A percentile compares a stretch with the other conserved stretches of the same genome.
phyloP scores from a whole-genome alignment of 768 basidiomycete species.

The Suillus spraguei region DNA sequence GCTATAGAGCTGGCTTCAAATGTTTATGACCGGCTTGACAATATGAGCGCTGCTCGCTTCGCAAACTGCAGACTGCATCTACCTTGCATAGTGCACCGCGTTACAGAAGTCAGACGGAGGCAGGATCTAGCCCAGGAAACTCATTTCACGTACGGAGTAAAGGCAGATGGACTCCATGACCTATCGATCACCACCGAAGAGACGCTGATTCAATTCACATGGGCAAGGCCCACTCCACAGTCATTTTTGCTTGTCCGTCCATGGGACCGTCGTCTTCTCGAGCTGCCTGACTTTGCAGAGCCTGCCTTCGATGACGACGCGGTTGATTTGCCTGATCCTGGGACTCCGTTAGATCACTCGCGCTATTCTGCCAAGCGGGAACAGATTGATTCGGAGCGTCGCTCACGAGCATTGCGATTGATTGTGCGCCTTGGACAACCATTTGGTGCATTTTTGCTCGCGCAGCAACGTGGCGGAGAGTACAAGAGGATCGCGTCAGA shows the following conservation, averaged over 20 bases:
- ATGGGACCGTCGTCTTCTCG: neutral
- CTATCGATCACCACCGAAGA: neutral
- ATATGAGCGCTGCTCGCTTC: neutral
- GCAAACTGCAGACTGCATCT: neutral
- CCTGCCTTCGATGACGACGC: neutral
- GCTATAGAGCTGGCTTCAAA: neutral
- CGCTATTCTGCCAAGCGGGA: neutral
- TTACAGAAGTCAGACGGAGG: slow-evolving; percentile 2
- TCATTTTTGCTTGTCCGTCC: slow-evolving; percentile 1
- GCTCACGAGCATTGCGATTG: neutral
- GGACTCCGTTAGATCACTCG: neutral
- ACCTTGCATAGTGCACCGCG: neutral
- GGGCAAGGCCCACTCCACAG: neutral
- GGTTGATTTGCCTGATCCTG: neutral
- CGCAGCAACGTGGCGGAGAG: neutral
- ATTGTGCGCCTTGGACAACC: neutral
- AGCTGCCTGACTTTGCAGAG: neutral
- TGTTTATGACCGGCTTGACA: neutral
- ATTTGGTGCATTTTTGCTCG: neutral
- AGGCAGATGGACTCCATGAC: neutral
- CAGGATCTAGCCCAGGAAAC: neutral
- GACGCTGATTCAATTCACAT: neutral
- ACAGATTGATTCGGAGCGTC: neutral
- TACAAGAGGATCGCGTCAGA: slow-evolving; percentile 1
- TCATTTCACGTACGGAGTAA: neutral